A percentile compares a stretch with the other conserved stretches of the same genome.
phyloP scores from a whole-genome alignment of 177 flowering plant species.

The Tripterygium wilfordii region DNA sequence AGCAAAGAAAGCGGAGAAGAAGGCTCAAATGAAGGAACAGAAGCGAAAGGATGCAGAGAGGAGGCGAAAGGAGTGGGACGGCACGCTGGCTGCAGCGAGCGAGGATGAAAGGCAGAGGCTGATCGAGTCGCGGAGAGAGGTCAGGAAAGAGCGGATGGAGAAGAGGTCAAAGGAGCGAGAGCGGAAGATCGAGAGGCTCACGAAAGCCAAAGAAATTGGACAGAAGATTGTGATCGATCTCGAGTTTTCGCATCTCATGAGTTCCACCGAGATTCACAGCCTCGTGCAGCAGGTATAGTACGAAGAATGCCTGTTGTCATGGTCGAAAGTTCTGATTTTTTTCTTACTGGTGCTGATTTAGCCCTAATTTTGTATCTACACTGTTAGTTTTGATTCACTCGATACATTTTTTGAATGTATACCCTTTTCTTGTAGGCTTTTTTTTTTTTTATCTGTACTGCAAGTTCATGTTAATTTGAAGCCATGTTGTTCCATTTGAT shows the following conservation, averaged over 20 bases:
- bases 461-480: too few relatives aligned
- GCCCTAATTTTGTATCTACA: too few relatives aligned
- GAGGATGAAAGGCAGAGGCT: conserved; percentile 65
- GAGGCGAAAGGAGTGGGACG: conserved; percentile 75
- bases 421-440: too few relatives aligned
- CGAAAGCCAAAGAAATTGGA: conserved; percentile 50
- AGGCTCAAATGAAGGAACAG: conserved; percentile 57
- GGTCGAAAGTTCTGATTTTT: too few relatives aligned
- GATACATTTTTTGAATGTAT: too few relatives aligned
- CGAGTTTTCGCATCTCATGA: conserved; percentile 78
- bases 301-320: too few relatives aligned
- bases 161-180: conserved; percentile 57
- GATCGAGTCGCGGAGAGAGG: conserved; percentile 47
- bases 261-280: conserved; percentile 56
- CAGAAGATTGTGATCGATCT: conserved; percentile 86
- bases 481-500: too few relatives aligned
- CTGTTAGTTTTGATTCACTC: too few relatives aligned
- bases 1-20: conserved; percentile 77
- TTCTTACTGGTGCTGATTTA: too few relatives aligned
- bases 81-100: conserved; percentile 33
- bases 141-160: conserved; percentile 75
- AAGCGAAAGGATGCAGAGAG: conserved; percentile 57
- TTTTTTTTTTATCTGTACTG: too few relatives aligned
- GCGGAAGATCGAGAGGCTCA: conserved; percentile 51
- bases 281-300: conserved; percentile 89